Conservation (phyloP, 768 basidiomycete genomes). For the Boletus reticuloceps region DNA sequence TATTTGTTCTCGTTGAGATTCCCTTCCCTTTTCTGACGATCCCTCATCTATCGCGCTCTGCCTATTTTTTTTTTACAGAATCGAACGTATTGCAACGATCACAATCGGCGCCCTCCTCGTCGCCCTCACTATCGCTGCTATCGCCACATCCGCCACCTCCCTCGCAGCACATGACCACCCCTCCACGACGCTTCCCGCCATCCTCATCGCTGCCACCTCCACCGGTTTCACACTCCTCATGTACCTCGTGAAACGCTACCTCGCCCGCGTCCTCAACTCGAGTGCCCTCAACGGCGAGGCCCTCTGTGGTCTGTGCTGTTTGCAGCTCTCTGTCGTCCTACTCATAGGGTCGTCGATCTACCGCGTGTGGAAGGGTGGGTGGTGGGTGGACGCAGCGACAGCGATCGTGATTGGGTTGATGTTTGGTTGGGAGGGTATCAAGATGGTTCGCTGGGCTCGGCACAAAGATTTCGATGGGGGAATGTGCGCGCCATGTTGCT, state of each 20-base stretch:
- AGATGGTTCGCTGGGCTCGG: constrained; percentile 41
- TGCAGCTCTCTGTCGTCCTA: constrained; percentile 42
- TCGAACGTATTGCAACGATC: constrained; percentile 37
- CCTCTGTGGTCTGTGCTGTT: constrained; percentile 42
- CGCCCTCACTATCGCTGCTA: constrained; percentile 37
- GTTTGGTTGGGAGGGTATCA: constrained; percentile 45
- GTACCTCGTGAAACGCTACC: constrained; percentile 45
- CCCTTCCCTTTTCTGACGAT: neutral
- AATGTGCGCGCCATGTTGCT: constrained; percentile 28
- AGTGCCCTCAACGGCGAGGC: constrained; percentile 45
- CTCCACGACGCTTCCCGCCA: constrained; percentile 36
- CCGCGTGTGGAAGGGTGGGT: constrained; percentile 41
- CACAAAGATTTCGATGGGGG: constrained; percentile 37
- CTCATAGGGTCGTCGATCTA: constrained; percentile 41
- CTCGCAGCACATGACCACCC: constrained; percentile 38
- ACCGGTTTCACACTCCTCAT: constrained; percentile 39
- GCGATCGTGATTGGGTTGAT: constrained; percentile 38
- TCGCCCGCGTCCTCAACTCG: constrained; percentile 43
- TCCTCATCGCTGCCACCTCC: constrained; percentile 43
- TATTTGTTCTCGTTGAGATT: neutral
- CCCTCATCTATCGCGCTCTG: neutral
- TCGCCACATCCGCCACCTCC: constrained; percentile 33
- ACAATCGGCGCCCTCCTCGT: constrained; percentile 38
- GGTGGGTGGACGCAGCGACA: constrained; percentile 49
- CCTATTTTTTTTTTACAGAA: constrained; percentile 18